phyloP scores from a whole-genome alignment of 1,139 yeast species.

The Arxiozyma slooffiae region DNA sequence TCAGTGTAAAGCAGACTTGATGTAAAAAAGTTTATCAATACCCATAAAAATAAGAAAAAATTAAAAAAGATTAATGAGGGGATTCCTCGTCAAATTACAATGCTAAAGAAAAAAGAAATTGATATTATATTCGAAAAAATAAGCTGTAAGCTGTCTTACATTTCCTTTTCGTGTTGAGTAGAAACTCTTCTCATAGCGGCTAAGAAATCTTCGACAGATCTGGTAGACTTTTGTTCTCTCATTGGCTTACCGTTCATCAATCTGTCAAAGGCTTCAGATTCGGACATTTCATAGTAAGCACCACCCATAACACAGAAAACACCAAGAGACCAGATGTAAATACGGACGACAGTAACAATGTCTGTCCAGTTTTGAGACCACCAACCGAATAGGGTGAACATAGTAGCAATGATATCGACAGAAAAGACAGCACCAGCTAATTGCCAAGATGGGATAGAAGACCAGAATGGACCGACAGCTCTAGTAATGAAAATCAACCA shows the following conservation, averaged over 20 bases:
- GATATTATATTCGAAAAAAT: neutral
- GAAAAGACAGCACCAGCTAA: slow-evolving; percentile 82
- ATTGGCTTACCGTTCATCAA: slow-evolving; percentile 83
- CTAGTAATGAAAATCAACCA: slow-evolving; percentile 94
- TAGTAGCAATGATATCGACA: slow-evolving; percentile 83
- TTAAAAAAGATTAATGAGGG: slow-evolving; percentile 3
- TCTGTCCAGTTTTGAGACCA: slow-evolving; percentile 97
- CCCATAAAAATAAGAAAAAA: slow-evolving; percentile 7
- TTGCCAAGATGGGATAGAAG: slow-evolving; percentile 89
- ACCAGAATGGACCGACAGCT: slow-evolving; percentile 95
- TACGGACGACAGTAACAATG: slow-evolving; percentile 85
- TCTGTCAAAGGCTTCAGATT: slow-evolving; percentile 80
- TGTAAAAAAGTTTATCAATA: slow-evolving; percentile 10
- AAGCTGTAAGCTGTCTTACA: slow-evolving; percentile 20
- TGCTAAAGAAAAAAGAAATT: neutral
- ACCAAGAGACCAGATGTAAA: slow-evolving; percentile 94
- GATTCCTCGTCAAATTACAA: neutral
- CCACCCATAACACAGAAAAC: slow-evolving; percentile 94
- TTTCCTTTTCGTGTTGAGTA: slow-evolving; percentile 80
- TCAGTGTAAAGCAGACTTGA: neutral
- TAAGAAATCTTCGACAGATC: slow-evolving; percentile 90
- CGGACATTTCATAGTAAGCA: slow-evolving; percentile 88
- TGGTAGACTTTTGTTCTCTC: slow-evolving; percentile 55
- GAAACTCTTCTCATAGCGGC: slow-evolving; percentile 97
- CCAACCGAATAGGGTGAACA: slow-evolving; percentile 93